Base-by-base conservation (phyloP, 441 rosid genomes). In the Erodium moschatum region DNA sequence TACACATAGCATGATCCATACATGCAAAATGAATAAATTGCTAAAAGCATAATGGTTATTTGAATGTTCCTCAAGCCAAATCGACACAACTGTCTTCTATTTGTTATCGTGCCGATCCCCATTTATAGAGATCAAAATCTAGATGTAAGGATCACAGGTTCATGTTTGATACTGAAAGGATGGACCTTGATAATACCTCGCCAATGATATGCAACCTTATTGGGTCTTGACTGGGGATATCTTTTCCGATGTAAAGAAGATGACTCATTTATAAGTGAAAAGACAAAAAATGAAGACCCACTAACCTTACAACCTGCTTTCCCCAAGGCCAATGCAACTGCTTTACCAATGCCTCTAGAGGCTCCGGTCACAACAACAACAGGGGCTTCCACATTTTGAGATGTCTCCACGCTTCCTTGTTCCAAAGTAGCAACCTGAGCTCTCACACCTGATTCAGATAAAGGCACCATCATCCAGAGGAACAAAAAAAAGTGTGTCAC, bases 281-380 rank as follows among this genome's bases (percentile, higher is more conserved):
- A 40, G 46, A 15, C 38, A 33, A 52, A 52, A n/a, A 15, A 2
- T 7, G 54, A 16, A 62, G 33, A 16, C 40, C 15, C n/a, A 31
- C 81, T 68, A 67, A 91, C 98, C 97, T 94, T 94, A 70, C 96
- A 91, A 18, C 97, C 96, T 1, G 89, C 85, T 86, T 88, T 94
- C 21, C 97, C 97, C 77, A 94, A 64, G 50, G 93, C 73, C 70
- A 89, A 76, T 20, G 98, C 98, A 79, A 94, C 76, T 31, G 97
- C 92, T 83, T 73, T 94, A 31, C 98, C 94, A 74, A 94, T 94
- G 68, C 98, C 98, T 80, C 97, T 85, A 31, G 98, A 94, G 40
- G 97, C 98, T 79, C 97, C 98, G 7, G 96, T 89, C 52, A 93
- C 91, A 48, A 93, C 69, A 31, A 81, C 98, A 11, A 89, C 96